Evolutionary conservation across 306 rosid species (phyloP), one percentile per base, ranked within the genome.

Genomic region (Chamaecrista fasciculata): DNA sequence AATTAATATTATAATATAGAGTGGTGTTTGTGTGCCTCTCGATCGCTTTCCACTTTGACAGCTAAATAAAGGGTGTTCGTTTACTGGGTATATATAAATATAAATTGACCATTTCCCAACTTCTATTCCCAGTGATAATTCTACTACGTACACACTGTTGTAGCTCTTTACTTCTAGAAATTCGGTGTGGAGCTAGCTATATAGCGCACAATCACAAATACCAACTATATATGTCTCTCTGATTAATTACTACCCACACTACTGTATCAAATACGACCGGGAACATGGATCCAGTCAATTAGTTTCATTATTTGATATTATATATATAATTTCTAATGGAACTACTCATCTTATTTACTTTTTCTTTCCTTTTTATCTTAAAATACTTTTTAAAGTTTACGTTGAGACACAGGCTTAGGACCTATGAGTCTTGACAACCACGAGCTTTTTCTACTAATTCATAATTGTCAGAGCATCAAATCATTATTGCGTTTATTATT

Each of bases 101-200:
- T 24, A 12, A 50, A 73, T 62, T 62, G 77, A 72, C 71, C 64
- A 8, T 26, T 50, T 52, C 62, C 78, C 20, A 73, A 49, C 62
- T 61, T 55, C 9, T 25, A 11, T 33, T 28, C 14, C 14, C 33
- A 42, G 46, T 25, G 31, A 2, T 19, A 6, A 1, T n/a, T 6
- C 31, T 36, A 16, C 43, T 36, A 5, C 23, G 33, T 51, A 19
- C 44, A 15, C 10, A 28, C 49, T 49, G 0, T 21, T 39, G 4
- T 10, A 3, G 14, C 40, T 62, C 12, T 61, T 48, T 29, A 34
- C 69, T 62, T 72, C 63, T 49, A 62, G 70, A 49, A 72, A 33
- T 62, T 72, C 77, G 76, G 76, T 39, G 76, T 60, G 19, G 28
- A 19, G 5, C 64, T 31, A 33, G 36, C 36, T 33, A 33, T 1